Evolutionary conservation across 768 basidiomycete species (phyloP), one percentile per base, ranked within the genome.

Genomic region (Lactifluus volemus): DNA sequence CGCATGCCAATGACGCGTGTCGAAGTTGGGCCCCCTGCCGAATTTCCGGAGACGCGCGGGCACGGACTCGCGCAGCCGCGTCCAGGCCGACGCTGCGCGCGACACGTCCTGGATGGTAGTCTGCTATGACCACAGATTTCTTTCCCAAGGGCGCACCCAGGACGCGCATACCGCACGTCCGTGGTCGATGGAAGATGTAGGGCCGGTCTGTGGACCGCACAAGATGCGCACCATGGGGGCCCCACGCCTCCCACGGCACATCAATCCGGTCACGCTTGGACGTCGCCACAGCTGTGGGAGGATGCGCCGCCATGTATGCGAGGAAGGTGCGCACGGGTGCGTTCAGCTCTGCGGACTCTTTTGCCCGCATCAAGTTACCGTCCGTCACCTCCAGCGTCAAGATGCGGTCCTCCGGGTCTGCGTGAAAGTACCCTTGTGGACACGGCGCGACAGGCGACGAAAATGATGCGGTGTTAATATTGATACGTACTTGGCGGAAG

Each of bases 191-290:
- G 30, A 62, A 36, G 21, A 58, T 62, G 45, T 58, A 58, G 15
- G 56, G 17, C 15, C 53, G 56, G 39, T 38, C 51, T 19, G 30
- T 1, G 5, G 51, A 3, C 12, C 61, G 61, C 47, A 62, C 32
- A 19, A 62, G 30, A 42, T 53, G 56, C 30, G 61, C 56, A 11
- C 56, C 61, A 19, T 52, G 39, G 0, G 61, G 55, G 5, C 55
- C 61, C 61, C 61, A 62, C 7, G 50, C 38, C 8, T 53, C 61
- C 61, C 61, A 62, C 2, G 50, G 55, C 15, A 62, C 61, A 5
- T 61, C 5, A 2, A 53, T 4, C 12, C 38, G 60, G 2, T 12
- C 21, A 17, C 30, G 39, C 19, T 36, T 4, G 34, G 58, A 38
- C 3, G 50, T 10, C n/a, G 36, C 39, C 17, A 12, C 15, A 4